A percentile compares a stretch with the other conserved stretches of the same genome.
phyloP scores from a whole-genome alignment of 2,329 filamentous ascomycete species.

The Aspergillus aculeatus region DNA sequence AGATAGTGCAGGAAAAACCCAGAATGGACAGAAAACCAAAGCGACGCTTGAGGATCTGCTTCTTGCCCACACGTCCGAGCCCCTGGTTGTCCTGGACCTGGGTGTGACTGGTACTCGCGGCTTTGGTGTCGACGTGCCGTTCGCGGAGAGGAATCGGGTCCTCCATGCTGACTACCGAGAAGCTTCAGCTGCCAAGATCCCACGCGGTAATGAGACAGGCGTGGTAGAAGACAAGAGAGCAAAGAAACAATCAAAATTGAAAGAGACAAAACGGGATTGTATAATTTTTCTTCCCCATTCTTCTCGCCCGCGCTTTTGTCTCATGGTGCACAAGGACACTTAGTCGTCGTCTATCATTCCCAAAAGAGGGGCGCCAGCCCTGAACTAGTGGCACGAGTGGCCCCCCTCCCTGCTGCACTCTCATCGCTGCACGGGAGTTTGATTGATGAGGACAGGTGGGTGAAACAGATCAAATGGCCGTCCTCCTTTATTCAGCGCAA shows the following conservation, averaged over 20 bases:
- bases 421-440: background rate
- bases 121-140: background rate
- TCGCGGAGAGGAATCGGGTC: background rate
- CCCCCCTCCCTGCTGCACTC: background rate
- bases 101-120: background rate
- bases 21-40: slow-evolving; percentile 3
- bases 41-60: slow-evolving; percentile 6
- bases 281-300: background rate
- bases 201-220: background rate
- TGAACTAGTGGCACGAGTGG: background rate
- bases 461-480: background rate
- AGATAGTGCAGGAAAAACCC: background rate
- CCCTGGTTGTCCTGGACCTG: background rate
- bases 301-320: too few relatives aligned
- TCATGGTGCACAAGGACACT: background rate
- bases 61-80: slow-evolving; percentile 1
- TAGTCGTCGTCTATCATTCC: background rate
- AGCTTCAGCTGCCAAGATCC: background rate
- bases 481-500: too few relatives aligned
- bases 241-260: background rate
- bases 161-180: background rate
- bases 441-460: too few relatives aligned
- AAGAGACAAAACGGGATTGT: background rate
- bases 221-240: background rate
- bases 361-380: background rate